A percentile compares a stretch with the other conserved stretches of the same genome.
Conservation (phyloP, 1,284 basidiomycete genomes). For the Ustilago xerochloae region DNA sequence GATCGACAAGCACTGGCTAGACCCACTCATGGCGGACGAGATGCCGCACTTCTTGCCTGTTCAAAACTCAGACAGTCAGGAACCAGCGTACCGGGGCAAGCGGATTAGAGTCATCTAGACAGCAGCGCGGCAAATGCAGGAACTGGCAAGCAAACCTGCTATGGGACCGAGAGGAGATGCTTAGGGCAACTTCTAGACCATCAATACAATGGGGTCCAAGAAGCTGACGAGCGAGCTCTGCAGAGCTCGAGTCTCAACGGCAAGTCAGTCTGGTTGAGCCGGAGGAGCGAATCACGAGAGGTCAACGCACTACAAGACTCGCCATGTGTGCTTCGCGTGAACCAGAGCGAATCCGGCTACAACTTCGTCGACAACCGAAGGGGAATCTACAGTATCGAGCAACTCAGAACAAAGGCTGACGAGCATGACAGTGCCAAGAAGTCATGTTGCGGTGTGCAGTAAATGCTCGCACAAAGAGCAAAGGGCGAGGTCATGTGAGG, state of each 20-base stretch:
- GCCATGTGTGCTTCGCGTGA: constrained; percentile 17
- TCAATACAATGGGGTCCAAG: neutral
- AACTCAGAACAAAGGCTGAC: no score
- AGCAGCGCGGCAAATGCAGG: neutral
- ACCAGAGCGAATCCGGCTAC: constrained; percentile 10
- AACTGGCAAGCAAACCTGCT: neutral
- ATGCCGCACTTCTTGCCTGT: neutral
- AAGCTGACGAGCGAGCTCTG: neutral
- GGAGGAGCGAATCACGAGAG: neutral
- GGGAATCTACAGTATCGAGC: no score
- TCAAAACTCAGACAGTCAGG: neutral
- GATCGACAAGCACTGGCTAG: neutral
- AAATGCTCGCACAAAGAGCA: no score
- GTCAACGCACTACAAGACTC: neutral
- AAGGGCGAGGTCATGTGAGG: constrained; percentile 7
- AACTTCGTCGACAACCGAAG: neutral
- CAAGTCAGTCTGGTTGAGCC: constrained; percentile 1
- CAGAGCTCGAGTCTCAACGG: neutral
- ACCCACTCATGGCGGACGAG: neutral
- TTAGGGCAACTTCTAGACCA: neutral
- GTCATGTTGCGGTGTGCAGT: no score
- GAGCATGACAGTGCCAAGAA: neutral
- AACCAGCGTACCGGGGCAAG: neutral
- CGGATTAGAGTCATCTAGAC: neutral
- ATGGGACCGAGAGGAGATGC: neutral